Evolutionary conservation across 2,329 filamentous ascomycete species (phyloP).

Genomic region (Tolypocladium capitatum): DNA sequence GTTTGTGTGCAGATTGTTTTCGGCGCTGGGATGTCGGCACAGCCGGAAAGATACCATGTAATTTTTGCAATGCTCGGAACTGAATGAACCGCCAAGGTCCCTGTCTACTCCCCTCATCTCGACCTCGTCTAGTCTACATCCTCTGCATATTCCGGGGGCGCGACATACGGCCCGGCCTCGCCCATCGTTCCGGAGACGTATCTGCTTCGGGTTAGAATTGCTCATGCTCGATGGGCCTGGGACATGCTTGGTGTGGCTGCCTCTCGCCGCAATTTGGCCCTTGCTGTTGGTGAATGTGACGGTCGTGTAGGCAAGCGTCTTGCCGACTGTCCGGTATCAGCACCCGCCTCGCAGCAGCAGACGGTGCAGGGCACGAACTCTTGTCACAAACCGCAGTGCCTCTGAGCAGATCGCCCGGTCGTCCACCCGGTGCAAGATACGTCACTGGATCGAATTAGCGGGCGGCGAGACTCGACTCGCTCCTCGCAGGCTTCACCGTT

Average conservation of each 20-base stretch:
- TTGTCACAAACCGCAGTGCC: conserved; percentile 48
- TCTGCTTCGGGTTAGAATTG: conserved; percentile 15
- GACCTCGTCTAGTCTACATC: conserved; percentile 16
- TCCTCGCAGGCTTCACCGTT: conserved; percentile 31
- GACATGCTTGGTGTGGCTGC: conserved; percentile 52
- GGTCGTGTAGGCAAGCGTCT: conserved; percentile 47
- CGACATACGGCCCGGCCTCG: conserved; percentile 22
- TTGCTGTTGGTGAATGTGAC: conserved; percentile 45
- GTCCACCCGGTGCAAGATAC: conserved; percentile 46
- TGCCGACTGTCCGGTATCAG: conserved; percentile 37
- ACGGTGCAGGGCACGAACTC: conserved; percentile 27
- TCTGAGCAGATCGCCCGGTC: conserved; percentile 40
- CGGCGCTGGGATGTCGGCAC: not conserved
- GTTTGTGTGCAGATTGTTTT: not conserved
- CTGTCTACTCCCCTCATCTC: not conserved
- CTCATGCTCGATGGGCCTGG: not conserved
- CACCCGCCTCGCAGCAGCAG: not conserved
- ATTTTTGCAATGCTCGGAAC: not conserved
- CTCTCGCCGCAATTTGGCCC: conserved; percentile 46
- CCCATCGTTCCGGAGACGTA: conserved; percentile 28
- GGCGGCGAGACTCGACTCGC: not conserved
- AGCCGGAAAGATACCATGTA: not conserved
- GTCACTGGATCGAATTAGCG: conserved; percentile 33
- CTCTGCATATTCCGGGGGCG: conserved; percentile 20
- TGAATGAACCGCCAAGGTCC: not conserved